These are phyloP conservation scores for Brassica napus DNA, from an alignment of 345 rosid genomes.

Conservation along the genomic window DNA sequence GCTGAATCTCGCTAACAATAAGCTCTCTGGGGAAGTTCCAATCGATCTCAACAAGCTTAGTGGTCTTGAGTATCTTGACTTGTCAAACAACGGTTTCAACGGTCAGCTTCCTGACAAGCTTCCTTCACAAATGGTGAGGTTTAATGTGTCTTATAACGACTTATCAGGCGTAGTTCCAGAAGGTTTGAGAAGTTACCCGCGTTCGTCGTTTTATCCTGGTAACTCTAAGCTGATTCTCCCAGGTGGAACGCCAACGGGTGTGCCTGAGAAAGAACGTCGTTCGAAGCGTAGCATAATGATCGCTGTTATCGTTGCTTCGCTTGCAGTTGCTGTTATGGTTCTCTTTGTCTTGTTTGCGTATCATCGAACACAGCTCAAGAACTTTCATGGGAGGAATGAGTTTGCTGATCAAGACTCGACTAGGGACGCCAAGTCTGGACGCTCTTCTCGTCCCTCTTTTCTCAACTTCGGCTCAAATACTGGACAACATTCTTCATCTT, in stretches of 20 bases:
- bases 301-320: constrained; percentile 73
- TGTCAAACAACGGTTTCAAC: constrained; percentile 69
- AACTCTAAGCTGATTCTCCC: constrained; percentile 54
- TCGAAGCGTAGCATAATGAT: constrained; percentile 53
- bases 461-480: constrained; percentile 65
- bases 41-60: constrained; percentile 69
- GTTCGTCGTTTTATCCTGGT: constrained; percentile 73
- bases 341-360: constrained; percentile 68
- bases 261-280: constrained; percentile 32
- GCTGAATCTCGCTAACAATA: constrained; percentile 71
- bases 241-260: constrained; percentile 28
- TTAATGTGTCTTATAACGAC: constrained; percentile 81
- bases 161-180: constrained; percentile 69
- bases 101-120: constrained; percentile 73
- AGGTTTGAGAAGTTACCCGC: constrained; percentile 50
- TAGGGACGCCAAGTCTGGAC: constrained; percentile 59
- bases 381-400: constrained; percentile 59
- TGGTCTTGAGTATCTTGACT: constrained; percentile 71
- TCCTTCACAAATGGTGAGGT: constrained; percentile 52
- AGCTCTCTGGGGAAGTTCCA: constrained; percentile 70
- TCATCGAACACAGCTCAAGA: constrained; percentile 61
- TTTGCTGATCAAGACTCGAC: constrained; percentile 48
- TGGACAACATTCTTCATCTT: constrained; percentile 58
- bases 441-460: constrained; percentile 61
- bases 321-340: constrained; percentile 66